Evolutionary conservation across 768 basidiomycete genomes (phyloP), one percentile per base, ranked within the genome.

Genomic region (Mycena vulgaris): DNA sequence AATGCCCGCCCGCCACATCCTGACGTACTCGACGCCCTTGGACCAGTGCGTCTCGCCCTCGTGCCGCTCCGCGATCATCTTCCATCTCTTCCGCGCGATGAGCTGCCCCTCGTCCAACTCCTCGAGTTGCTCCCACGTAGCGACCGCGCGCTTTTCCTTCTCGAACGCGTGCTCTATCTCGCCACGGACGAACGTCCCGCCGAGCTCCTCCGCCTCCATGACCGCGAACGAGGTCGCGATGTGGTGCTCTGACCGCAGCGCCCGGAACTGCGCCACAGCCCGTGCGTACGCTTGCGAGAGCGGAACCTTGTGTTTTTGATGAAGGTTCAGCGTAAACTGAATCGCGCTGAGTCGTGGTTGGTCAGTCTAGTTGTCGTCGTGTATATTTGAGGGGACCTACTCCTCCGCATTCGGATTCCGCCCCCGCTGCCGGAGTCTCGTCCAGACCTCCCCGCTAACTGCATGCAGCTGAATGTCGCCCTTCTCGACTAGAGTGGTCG

Each of bases 391-490:
- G 31, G 55, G 51, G 58, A 49, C 95, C 79, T 79, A 98, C 97
- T 99, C 95, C 85, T 99, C 97, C 6, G 95, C 87, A 14, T 87
- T 87, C 10, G 97, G 97, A 77, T 95, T 95, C 49, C 87, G 86
- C 27, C 93, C 93, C 65, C 94, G 85, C 81, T 99, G 96, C 70
- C 89, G 82, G 70, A 99, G 80, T 72, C 93, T 84, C 63, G 86
- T 91, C 98, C 98, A 99, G 25, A 83, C 81, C 55, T 76, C 73
- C 0, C 93, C 95, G 37, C 77, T 80, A 3, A 93, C 76, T 19
- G 86, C 85, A 75, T 92, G 89, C 48, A 87, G 83, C 76, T 88
- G 85, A 57, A 94, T 84, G 21, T 78, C 79, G 23, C 84, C 89
- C 19, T 85, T 86, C 81, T 99, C 98, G 0, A 94, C 89, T 59